Conservation (phyloP, 2,329 filamentous ascomycete species). For the Neurospora sp. region DNA sequence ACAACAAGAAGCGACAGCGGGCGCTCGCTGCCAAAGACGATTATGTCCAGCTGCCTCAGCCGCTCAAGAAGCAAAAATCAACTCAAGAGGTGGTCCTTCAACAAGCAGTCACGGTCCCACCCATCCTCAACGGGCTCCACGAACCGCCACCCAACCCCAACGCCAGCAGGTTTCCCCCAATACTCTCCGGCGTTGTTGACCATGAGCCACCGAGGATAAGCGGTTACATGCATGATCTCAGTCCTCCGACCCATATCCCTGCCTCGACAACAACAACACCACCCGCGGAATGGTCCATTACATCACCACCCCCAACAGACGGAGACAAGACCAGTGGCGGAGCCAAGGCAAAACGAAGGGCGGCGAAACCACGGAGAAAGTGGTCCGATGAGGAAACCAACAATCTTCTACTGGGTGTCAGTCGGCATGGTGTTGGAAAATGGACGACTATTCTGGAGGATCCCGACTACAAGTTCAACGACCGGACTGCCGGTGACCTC, state of each 20-base stretch:
- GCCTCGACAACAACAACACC: constrained; percentile 15
- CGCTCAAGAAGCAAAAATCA: constrained; percentile 55
- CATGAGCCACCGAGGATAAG: constrained; percentile 31
- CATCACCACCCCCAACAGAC: constrained; percentile 11
- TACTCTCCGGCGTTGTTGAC: constrained; percentile 45
- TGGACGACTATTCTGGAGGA: constrained; percentile 58
- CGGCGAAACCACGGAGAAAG: constrained; percentile 48
- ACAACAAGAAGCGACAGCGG: constrained; percentile 46
- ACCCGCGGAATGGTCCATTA: constrained; percentile 17
- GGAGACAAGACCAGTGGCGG: constrained; percentile 15
- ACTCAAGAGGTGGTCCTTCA: constrained; percentile 33
- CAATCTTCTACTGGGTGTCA: constrained; percentile 50
- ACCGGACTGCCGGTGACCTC: constrained; percentile 50
- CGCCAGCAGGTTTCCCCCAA: constrained; percentile 47
- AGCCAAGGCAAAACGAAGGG: constrained; percentile 40
- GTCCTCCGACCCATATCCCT: constrained; percentile 1
- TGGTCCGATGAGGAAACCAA: constrained; percentile 59
- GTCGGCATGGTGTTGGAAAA: constrained; percentile 53
- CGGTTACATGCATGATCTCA: constrained; percentile 31
- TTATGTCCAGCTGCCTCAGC: constrained; percentile 54
- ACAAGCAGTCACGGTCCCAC: constrained; percentile 32
- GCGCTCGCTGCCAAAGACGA: constrained; percentile 45
- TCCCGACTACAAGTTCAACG: constrained; percentile 49
- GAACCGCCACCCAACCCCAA: constrained; percentile 52
- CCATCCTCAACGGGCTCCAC: constrained; percentile 55